A percentile compares a stretch with the other conserved stretches of the same genome.
Evolutionary conservation across 148 eudicot genomes (phyloP).

Genomic region (Rhododendron ferrugineum): DNA sequence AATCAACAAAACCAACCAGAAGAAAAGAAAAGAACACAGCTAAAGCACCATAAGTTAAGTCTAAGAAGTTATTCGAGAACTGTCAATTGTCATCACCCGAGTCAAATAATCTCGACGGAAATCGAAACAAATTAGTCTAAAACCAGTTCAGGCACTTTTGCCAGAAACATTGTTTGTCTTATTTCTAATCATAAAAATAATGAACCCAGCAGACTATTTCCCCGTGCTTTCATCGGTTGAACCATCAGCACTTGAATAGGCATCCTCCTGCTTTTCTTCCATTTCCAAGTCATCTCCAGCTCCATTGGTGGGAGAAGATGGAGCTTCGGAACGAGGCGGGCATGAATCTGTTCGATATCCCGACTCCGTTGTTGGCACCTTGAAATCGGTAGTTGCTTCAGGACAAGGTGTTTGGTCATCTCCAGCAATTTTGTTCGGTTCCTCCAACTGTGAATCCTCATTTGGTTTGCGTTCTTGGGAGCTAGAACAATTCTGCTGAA

Average conservation of each 20-base stretch:
- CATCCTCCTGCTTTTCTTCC: slow-evolving; percentile 19
- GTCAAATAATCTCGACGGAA: background rate
- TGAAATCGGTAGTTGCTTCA: background rate
- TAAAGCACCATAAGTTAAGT: background rate
- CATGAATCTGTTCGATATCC: background rate
- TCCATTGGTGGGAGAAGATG: slow-evolving; percentile 10
- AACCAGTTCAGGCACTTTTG: background rate
- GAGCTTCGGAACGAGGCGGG: background rate
- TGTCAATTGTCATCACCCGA: background rate
- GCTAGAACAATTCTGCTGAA: slow-evolving; percentile 5
- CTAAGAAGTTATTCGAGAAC: background rate
- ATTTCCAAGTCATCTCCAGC: slow-evolving; percentile 26
- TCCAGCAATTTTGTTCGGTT: background rate
- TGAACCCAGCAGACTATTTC: slow-evolving; percentile 13
- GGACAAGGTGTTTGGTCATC: slow-evolving; percentile 9
- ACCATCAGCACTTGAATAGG: slow-evolving; percentile 4
- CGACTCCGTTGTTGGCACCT: slow-evolving; percentile 7
- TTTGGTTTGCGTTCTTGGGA: background rate
- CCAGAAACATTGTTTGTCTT: background rate
- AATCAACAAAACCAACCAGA: background rate
- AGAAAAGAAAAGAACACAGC: background rate
- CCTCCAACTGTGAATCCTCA: slow-evolving; percentile 6
- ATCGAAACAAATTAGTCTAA: background rate
- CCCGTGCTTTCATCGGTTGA: slow-evolving; percentile 9
- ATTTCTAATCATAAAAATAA: slow-evolving; percentile 21